Conservation (phyloP, 2,329 filamentous ascomycete genomes). For the Clarireedia homoeocarpa region DNA sequence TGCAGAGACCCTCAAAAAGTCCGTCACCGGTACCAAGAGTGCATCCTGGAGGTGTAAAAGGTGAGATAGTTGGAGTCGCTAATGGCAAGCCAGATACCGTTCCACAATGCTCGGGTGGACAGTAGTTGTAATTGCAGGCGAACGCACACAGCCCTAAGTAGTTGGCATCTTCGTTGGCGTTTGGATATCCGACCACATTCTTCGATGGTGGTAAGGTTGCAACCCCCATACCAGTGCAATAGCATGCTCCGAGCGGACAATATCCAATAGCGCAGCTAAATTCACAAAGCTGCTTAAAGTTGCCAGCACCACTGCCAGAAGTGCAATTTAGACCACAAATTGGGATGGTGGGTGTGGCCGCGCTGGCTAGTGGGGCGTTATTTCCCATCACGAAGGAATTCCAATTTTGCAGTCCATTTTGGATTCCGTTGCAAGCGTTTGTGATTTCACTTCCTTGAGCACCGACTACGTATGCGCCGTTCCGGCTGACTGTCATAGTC, state of each 20-base stretch:
- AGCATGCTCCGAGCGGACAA: conserved; percentile 13
- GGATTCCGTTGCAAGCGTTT: background rate
- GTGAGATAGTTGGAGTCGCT: background rate
- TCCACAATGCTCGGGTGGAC: background rate
- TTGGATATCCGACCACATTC: background rate
- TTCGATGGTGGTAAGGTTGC: background rate
- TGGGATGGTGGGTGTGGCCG: background rate
- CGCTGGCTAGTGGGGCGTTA: background rate
- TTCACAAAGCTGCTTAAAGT: conserved; percentile 31
- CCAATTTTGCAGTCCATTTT: background rate
- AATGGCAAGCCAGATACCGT: background rate
- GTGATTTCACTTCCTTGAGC: background rate
- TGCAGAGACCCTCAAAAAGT: background rate
- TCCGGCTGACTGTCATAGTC: background rate
- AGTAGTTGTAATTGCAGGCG: conserved; percentile 1
- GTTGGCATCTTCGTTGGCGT: background rate
- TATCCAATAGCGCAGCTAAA: conserved; percentile 23
- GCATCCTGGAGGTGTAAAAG: background rate
- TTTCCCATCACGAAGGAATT: background rate
- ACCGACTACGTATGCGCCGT: background rate
- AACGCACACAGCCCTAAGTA: background rate
- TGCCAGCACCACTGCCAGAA: conserved; percentile 23
- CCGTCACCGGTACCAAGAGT: background rate
- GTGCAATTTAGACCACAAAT: conserved; percentile 8
- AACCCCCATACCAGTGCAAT: background rate